These are phyloP conservation scores for Claviceps paspali DNA, from an alignment of 2,329 filamentous ascomycete genomes.

Conservation along the genomic window DNA sequence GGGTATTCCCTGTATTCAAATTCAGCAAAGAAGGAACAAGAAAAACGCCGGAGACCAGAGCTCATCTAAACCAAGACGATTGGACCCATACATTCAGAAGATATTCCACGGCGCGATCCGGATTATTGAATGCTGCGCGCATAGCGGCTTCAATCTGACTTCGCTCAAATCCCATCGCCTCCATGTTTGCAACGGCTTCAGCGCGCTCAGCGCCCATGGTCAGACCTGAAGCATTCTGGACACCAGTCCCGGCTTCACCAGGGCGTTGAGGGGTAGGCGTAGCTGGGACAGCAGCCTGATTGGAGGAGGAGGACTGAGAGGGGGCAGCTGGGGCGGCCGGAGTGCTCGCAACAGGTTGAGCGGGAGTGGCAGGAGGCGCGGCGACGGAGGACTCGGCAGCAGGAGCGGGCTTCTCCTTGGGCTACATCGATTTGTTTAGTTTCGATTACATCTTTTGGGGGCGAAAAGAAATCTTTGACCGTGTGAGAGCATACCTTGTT, in stretches of 20 bases:
- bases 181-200: constrained; percentile 79
- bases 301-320: constrained; percentile 24
- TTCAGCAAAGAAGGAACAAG: not conserved
- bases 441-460: not conserved
- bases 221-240: constrained; percentile 54
- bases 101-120: constrained; percentile 93
- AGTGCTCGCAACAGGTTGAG: constrained; percentile 40
- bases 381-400: constrained; percentile 43
- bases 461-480: not conserved
- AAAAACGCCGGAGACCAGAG: not conserved
- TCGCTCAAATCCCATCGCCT: constrained; percentile 89
- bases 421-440: constrained; percentile 14
- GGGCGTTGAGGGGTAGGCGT: constrained; percentile 39
- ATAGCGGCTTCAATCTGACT: constrained; percentile 83
- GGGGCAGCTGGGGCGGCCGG: constrained; percentile 37
- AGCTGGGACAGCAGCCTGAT: constrained; percentile 32
- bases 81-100: constrained; percentile 56
- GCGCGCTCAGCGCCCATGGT: constrained; percentile 72
- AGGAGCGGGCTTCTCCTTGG: constrained; percentile 46
- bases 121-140: constrained; percentile 93
- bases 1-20: constrained; percentile 59
- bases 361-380: constrained; percentile 43
- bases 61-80: not conserved
- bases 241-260: constrained; percentile 22
- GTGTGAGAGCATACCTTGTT: constrained; percentile 55